These are phyloP conservation scores for Chlorella ohadii DNA, from an alignment of 139 green algal genomes.

Conservation along the genomic window DNA sequence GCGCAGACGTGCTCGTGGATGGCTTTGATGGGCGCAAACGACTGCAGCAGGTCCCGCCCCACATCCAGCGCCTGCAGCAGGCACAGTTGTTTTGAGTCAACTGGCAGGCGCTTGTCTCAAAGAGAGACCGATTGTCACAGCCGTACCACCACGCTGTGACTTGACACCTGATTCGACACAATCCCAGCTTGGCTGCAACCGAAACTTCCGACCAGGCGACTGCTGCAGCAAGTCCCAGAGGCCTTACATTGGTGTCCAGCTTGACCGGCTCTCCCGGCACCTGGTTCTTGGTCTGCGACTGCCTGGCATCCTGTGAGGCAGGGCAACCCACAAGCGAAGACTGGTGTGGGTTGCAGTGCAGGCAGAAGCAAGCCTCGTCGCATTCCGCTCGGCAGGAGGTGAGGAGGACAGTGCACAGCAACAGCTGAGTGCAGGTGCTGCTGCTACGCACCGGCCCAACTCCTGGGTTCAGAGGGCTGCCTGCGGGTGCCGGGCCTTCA, in stretches of 20 bases:
- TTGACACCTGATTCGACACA: too few relatives aligned
- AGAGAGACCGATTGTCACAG: too few relatives aligned
- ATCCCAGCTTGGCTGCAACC: too few relatives aligned
- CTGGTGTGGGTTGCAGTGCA: not conserved
- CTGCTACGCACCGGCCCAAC: not conserved
- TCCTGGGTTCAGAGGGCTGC: constrained; percentile 4
- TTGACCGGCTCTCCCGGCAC: constrained; percentile 16
- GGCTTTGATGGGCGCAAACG: constrained; percentile 27
- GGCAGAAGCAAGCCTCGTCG: too few relatives aligned
- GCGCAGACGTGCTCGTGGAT: constrained; percentile 47
- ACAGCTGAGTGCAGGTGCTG: not conserved
- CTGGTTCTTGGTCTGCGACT: constrained; percentile 12
- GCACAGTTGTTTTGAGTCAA: not conserved
- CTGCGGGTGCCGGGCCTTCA: not conserved
- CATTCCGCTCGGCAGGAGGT: too few relatives aligned
- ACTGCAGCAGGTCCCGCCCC: constrained; percentile 35
- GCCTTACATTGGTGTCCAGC: not conserved
- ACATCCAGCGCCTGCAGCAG: constrained; percentile 25
- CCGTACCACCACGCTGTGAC: too few relatives aligned
- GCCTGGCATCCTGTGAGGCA: not conserved
- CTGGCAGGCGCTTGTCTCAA: too few relatives aligned
- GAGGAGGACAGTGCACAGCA: too few relatives aligned
- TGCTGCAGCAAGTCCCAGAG: too few relatives aligned
- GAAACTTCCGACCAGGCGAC: too few relatives aligned
- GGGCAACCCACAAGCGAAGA: too few relatives aligned